These are phyloP conservation scores for Crithidia expoeki DNA, from an alignment of 208 protist species.

Conservation along the genomic window DNA sequence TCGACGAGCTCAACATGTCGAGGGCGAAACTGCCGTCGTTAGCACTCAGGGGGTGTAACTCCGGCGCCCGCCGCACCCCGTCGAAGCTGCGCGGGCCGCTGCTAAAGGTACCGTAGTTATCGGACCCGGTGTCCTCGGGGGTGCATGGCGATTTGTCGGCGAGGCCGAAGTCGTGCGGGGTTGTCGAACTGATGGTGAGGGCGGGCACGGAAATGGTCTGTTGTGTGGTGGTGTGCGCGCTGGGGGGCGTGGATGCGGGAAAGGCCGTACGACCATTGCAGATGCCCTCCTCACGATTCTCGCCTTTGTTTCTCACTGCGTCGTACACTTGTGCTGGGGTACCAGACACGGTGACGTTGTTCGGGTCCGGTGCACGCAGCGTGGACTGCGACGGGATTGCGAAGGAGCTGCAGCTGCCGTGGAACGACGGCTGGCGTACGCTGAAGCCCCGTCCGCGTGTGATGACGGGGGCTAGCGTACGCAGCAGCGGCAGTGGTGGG, in stretches of 20 bases:
- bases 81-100: neutral
- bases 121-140: neutral
- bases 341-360: neutral
- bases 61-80: neutral
- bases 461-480: slow-evolving; percentile 16
- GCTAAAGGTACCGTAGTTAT: neutral
- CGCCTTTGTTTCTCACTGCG: neutral
- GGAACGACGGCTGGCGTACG: slow-evolving; percentile 10
- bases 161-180: neutral
- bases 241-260: neutral
- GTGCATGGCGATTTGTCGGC: neutral
- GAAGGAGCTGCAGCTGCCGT: slow-evolving; percentile 7
- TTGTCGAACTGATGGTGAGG: neutral
- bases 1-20: neutral
- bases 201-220: neutral
- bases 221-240: neutral
- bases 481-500: slow-evolving; percentile 41
- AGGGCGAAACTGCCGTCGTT: neutral
- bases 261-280: neutral
- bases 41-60: slow-evolving; percentile 9
- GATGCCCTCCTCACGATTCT: neutral
- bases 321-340: neutral
- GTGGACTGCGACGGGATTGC: neutral
- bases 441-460: neutral
- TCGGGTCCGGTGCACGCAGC: slow-evolving; percentile 5